Evolutionary conservation across 2,329 filamentous ascomycete species (phyloP).

Genomic region (Hypoxylon sp.): DNA sequence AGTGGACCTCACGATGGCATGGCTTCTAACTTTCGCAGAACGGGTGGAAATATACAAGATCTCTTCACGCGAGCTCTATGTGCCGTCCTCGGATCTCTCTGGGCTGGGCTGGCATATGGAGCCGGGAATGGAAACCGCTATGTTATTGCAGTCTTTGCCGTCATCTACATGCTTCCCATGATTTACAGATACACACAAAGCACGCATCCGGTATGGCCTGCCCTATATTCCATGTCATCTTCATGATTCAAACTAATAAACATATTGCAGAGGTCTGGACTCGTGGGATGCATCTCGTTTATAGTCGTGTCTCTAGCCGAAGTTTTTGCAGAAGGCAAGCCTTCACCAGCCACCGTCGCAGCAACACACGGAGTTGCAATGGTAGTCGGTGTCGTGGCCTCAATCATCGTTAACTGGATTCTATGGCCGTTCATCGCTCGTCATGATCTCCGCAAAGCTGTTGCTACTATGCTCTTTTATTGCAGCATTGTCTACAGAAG

Average conservation of each 20-base stretch:
- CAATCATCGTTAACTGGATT: conserved; percentile 65
- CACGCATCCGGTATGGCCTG: conserved; percentile 55
- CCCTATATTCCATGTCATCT: not conserved
- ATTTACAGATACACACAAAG: conserved; percentile 64
- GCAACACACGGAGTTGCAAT: conserved; percentile 60
- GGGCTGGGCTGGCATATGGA: conserved; percentile 61
- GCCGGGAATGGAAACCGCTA: conserved; percentile 62
- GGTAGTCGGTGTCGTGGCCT: conserved; percentile 60
- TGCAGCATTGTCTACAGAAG: conserved; percentile 64
- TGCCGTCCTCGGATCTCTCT: conserved; percentile 60
- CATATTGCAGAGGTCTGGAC: conserved; percentile 58
- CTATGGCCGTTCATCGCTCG: conserved; percentile 69
- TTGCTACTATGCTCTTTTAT: conserved; percentile 65
- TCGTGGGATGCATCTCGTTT: conserved; percentile 66
- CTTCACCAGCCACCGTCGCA: conserved; percentile 52
- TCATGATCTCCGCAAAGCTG: conserved; percentile 63
- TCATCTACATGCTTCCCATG: conserved; percentile 67
- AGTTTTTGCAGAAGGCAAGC: conserved; percentile 42
- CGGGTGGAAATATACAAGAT: conserved; percentile 66
- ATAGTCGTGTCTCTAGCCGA: conserved; percentile 60
- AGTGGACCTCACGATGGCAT: not conserved
- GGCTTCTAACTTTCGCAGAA: conserved; percentile 43
- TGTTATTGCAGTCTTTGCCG: conserved; percentile 62
- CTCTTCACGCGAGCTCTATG: conserved; percentile 59
- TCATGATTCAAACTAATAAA: conserved; percentile 12